Percentiles rank a stretch among this genome's conserved stretches.
Conservation (phyloP, 164 flowering plant species). For the Litsea cubeba region DNA sequence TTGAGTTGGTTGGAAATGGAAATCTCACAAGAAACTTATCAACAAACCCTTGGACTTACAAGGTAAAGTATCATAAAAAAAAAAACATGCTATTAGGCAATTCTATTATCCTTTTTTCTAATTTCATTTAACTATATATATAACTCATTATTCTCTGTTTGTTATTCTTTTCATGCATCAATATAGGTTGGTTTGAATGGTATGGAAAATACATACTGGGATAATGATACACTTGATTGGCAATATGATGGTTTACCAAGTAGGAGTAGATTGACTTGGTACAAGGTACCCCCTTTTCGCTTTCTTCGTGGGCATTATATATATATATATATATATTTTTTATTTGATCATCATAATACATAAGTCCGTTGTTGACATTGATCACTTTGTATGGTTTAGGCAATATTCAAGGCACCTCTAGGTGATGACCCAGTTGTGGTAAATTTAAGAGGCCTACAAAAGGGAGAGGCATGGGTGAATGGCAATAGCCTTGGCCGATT, state of each 20-base stretch:
- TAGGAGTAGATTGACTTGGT: slow-evolving; percentile 53
- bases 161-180: too few species aligned
- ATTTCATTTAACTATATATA: too few species aligned
- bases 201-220: slow-evolving; percentile 15
- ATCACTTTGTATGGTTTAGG: slow-evolving; percentile 18
- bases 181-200: slow-evolving; percentile 44
- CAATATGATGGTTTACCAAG: slow-evolving; percentile 19
- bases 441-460: slow-evolving; percentile 61
- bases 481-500: slow-evolving; percentile 61
- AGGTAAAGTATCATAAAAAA: slow-evolving; percentile 7
- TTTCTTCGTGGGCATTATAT: too few species aligned
- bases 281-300: slow-evolving; percentile 39
- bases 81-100: background rate
- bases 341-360: background rate
- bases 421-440: slow-evolving; percentile 64
- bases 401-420: slow-evolving; percentile 56
- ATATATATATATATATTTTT: too few species aligned
- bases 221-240: slow-evolving; percentile 27
- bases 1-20: slow-evolving; percentile 33
- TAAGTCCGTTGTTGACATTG: background rate
- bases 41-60: slow-evolving; percentile 42
- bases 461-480: slow-evolving; percentile 78
- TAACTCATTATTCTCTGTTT: background rate
- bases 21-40: slow-evolving; percentile 47
- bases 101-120: background rate